A percentile compares a stretch with the other conserved stretches of the same genome.
phyloP scores from a whole-genome alignment of 2,329 filamentous ascomycete species.

The Drechslerella dactyloides region DNA sequence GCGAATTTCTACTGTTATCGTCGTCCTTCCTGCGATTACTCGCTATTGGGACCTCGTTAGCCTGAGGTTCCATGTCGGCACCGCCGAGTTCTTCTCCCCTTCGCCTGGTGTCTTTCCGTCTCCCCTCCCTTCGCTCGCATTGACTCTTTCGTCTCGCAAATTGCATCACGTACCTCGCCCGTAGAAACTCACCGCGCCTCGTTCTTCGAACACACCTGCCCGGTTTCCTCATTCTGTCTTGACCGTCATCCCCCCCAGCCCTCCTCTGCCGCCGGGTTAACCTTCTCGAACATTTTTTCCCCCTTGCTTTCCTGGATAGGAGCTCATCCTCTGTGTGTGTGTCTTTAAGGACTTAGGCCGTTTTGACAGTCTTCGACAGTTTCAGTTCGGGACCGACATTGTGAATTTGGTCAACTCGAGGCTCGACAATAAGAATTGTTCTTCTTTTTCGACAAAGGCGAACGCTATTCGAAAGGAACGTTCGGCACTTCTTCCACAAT shows the following conservation, averaged over 20 bases:
- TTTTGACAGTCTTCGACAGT: constrained; percentile 27
- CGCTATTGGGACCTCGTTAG: constrained; percentile 21
- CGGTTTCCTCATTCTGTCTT: constrained; percentile 25
- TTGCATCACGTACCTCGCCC: constrained; percentile 48
- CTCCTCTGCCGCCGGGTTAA: constrained; percentile 1
- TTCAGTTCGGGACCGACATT: constrained; percentile 33
- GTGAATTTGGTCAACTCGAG: constrained; percentile 22
- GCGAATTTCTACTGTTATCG: constrained; percentile 20
- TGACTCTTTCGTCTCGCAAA: constrained; percentile 51
- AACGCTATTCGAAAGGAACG: not conserved
- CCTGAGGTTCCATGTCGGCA: constrained; percentile 47
- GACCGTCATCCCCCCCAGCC: constrained; percentile 14
- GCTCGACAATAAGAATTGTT: constrained; percentile 36
- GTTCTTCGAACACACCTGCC: constrained; percentile 47
- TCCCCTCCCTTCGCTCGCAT: constrained; percentile 44
- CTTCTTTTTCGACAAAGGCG: not conserved
- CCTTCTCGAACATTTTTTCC: constrained; percentile 22
- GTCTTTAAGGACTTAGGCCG: constrained; percentile 37
- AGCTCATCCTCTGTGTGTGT: constrained; percentile 42
- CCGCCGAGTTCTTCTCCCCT: constrained; percentile 37
- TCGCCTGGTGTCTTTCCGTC: constrained; percentile 26
- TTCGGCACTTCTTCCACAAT: not conserved
- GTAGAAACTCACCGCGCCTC: constrained; percentile 48
- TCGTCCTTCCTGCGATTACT: constrained; percentile 20
- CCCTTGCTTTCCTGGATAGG: constrained; percentile 31